Conservation (phyloP, 495 filamentous ascomycete species). For the Hypoxylon intermedium region DNA sequence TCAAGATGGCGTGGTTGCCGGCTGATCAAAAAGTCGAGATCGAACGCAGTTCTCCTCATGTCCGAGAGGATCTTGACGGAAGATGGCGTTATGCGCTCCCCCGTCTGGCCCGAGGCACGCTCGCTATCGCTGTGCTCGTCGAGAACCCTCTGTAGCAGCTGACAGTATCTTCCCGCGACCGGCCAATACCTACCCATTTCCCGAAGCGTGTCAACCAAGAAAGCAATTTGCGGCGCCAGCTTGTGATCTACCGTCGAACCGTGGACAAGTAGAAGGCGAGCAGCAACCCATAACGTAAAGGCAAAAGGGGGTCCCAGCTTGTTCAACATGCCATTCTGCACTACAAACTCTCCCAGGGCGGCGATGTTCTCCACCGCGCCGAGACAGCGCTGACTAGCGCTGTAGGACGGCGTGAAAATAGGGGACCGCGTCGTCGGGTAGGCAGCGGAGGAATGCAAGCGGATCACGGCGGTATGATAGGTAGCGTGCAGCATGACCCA, state of each 20-base stretch:
- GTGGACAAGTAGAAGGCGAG: constrained; percentile 82
- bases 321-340: constrained; percentile 72
- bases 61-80: constrained; percentile 86
- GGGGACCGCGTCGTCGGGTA: constrained; percentile 86
- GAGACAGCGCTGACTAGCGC: constrained; percentile 79
- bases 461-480: constrained; percentile 77
- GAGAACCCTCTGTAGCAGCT: constrained; percentile 80
- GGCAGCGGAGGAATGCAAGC: constrained; percentile 89
- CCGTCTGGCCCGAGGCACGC: constrained; percentile 55
- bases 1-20: constrained; percentile 70
- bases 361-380: constrained; percentile 84
- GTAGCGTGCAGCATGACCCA: constrained; percentile 92
- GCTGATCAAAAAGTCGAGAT: constrained; percentile 86
- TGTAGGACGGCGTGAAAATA: constrained; percentile 85
- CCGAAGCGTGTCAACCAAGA: constrained; percentile 79
- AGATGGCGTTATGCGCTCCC: constrained; percentile 77
- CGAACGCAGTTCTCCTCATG: constrained; percentile 85
- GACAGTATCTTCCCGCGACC: constrained; percentile 80
- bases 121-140: constrained; percentile 84
- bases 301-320: constrained; percentile 88
- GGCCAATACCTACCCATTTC: constrained; percentile 85
- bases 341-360: constrained; percentile 75
- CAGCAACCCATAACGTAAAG: constrained; percentile 92
- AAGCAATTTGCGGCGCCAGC: constrained; percentile 74
- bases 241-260: constrained; percentile 85